These are phyloP conservation scores for Ophiostoma perfectum DNA, from an alignment of 2,329 filamentous ascomycete species.

Conservation along the genomic window DNA sequence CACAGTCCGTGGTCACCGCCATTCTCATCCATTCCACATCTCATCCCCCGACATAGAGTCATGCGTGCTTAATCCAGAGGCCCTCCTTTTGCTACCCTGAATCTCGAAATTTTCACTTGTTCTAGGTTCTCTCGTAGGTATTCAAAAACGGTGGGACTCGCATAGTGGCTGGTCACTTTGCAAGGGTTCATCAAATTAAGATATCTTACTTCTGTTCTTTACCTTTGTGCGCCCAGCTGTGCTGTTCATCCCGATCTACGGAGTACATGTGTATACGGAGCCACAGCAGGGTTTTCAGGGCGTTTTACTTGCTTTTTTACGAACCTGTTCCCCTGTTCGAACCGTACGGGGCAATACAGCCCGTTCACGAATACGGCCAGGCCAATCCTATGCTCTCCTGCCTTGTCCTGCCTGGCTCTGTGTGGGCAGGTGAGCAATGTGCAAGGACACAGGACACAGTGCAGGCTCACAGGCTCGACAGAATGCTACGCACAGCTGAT, in stretches of 20 bases:
- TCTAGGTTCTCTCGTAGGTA: too few species aligned
- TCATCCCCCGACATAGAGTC: background rate
- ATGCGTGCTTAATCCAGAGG: too few species aligned
- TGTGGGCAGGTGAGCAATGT: too few species aligned
- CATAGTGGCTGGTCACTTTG: too few species aligned
- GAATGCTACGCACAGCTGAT: slow-evolving; percentile 16
- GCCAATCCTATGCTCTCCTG: background rate
- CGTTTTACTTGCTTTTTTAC: background rate
- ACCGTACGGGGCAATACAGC: too few species aligned
- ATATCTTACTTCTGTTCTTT: too few species aligned
- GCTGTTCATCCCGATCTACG: background rate
- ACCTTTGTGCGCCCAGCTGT: background rate
- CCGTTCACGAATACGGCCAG: slow-evolving; percentile 1
- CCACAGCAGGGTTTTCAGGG: background rate
- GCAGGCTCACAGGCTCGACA: background rate
- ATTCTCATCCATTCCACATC: background rate
- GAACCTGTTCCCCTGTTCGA: too few species aligned
- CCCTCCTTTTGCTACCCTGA: too few species aligned
- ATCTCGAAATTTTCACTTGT: too few species aligned
- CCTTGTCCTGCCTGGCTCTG: too few species aligned
- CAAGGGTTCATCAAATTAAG: too few species aligned
- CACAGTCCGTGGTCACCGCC: background rate
- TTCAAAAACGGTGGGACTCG: too few species aligned
- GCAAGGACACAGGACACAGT: background rate
- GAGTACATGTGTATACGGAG: background rate